Base-by-base conservation (phyloP, 202 grass and related monocot genomes). In the Carex arenaria region DNA sequence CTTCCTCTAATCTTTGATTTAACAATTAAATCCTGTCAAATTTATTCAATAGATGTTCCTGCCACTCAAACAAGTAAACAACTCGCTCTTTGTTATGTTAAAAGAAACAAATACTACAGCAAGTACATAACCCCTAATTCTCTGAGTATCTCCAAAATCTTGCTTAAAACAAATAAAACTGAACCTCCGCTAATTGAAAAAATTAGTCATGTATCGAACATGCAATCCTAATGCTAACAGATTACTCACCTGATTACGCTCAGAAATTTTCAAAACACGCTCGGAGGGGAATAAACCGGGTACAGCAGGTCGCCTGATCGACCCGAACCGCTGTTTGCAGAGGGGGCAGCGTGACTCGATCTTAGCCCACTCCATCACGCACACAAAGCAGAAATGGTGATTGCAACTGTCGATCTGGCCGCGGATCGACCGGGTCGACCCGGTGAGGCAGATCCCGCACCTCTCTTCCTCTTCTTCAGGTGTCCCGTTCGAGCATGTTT, bases 361-460 rank as follows among this genome's bases (percentile, higher is more conserved):
- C 81, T 93, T 91, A 26, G 81, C 88, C 94, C 94, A 94, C 61
- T 91, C 94, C 94, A 94, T 89, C 80, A 97, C 90, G 87, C 90
- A 97, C 72, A 97, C 81, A 85, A 94, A 97, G 85, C 94, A 97
- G 79, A 97, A 97, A 80, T 66, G 81, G 84, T 97, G 94, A n/a
- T 73, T 76, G 72, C 92, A 98, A 86, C 90, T 83, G 82, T 98
- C 92, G 38, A 93, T 89, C 82, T 81, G 79, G 71, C 90, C 95
- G 28, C 67, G 84, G 66, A 97, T 87, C 82, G 83, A 83, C 56
- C 10, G 71, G 11, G 55, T 55, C 66, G 64, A 47, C 45, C 68
- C 90, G 9, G 72, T 45, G 3, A 90, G 73, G 84, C 95, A 98
- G 87, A 98, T 93, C 70, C 95, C 89, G 70, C 95, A 98, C 22